These are phyloP conservation scores for Lepidium didymum DNA, from an alignment of 345 rosid species.

Conservation along the genomic window DNA sequence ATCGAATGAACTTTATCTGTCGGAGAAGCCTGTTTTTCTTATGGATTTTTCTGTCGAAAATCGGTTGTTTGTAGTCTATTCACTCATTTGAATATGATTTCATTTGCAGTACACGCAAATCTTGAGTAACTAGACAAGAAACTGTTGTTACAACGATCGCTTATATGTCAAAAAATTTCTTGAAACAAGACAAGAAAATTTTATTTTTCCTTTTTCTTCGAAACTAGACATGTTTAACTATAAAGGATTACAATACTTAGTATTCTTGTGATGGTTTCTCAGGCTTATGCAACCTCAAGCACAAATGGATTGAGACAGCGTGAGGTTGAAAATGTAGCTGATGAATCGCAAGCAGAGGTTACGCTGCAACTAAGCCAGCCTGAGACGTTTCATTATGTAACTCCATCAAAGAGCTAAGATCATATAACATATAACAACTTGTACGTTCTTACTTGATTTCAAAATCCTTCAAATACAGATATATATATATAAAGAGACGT, in stretches of 20 bases:
- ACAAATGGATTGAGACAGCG: slow-evolving; percentile 18
- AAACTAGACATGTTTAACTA: neutral
- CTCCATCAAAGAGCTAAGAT: slow-evolving; percentile 12
- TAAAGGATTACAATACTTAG: neutral
- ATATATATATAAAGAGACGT: neutral
- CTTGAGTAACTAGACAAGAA: too few relatives aligned
- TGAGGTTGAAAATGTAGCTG: slow-evolving; percentile 9
- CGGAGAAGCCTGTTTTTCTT: too few relatives aligned
- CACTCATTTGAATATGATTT: too few relatives aligned
- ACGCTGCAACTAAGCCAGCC: slow-evolving; percentile 49
- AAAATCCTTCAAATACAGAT: neutral
- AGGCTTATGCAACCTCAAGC: slow-evolving; percentile 38
- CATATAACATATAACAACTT: neutral
- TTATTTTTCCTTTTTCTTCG: too few relatives aligned
- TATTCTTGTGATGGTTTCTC: slow-evolving; percentile 12
- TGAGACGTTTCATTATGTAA: slow-evolving; percentile 15
- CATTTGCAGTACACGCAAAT: too few relatives aligned
- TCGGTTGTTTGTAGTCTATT: too few relatives aligned
- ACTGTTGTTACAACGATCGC: too few relatives aligned
- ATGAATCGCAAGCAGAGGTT: slow-evolving; percentile 29
- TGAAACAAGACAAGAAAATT: neutral
- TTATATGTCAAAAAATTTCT: neutral
- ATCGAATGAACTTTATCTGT: too few relatives aligned
- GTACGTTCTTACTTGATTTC: slow-evolving; percentile 4
- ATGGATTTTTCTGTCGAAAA: too few relatives aligned